Conservation (phyloP, 176 grass and related monocot species). For the Tillandsia leiboldiana region DNA sequence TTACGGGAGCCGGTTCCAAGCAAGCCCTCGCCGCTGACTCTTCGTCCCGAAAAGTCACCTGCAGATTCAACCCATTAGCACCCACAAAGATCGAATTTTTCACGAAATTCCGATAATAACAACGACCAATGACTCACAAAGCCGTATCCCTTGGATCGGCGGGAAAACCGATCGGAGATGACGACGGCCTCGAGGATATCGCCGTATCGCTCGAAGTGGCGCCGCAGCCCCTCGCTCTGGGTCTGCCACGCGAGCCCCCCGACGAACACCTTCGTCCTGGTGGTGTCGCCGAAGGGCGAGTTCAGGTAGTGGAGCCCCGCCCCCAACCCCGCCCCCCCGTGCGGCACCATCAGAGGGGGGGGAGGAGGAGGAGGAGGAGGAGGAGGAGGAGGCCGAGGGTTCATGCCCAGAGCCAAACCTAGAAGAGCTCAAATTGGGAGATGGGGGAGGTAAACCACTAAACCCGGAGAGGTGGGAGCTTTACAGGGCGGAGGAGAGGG, state of each 20-base stretch:
- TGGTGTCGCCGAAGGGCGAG: conserved; percentile 58
- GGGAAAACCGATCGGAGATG: conserved; percentile 55
- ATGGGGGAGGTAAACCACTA: too few relatives aligned
- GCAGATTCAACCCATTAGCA: background rate
- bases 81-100: background rate
- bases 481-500: background rate
- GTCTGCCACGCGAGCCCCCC: conserved; percentile 63
- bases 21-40: conserved; percentile 57
- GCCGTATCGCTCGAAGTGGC: conserved; percentile 44
- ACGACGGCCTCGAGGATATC: conserved; percentile 67
- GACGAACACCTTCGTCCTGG: conserved; percentile 63
- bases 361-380: too few relatives aligned
- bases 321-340: conserved; percentile 27
- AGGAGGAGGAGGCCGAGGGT: background rate
- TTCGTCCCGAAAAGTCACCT: conserved; percentile 64
- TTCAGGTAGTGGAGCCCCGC: conserved; percentile 50
- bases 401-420: too few relatives aligned
- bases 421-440: too few relatives aligned
- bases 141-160: conserved; percentile 62
- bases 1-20: conserved; percentile 49
- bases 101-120: background rate
- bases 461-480: background rate
- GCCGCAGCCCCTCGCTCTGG: conserved; percentile 47
- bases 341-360: conserved; percentile 35
- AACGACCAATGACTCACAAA: conserved; percentile 32